A percentile compares a stretch with the other conserved stretches of the same genome.
Conservation (phyloP, 2,329 filamentous ascomycete genomes). For the Calycina marina region DNA sequence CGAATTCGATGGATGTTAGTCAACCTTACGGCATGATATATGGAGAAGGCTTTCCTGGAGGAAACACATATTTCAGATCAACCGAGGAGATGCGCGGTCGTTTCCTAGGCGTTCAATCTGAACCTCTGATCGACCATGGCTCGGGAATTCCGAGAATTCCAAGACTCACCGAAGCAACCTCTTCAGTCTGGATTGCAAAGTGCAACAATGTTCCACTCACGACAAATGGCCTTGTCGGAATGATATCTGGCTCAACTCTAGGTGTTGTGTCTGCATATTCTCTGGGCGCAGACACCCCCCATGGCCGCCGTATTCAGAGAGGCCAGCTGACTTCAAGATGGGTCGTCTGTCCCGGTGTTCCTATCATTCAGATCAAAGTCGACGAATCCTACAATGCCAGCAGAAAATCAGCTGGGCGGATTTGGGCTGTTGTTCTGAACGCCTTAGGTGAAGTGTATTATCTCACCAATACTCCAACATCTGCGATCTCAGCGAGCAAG, state of each 20-base stretch:
- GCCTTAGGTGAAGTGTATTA: conserved; percentile 87
- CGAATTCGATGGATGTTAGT: conserved; percentile 85
- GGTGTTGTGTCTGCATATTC: conserved; percentile 75
- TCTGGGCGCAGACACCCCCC: conserved; percentile 40
- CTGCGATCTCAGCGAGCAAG: conserved; percentile 31
- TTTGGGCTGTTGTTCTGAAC: conserved; percentile 91
- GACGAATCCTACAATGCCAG: conserved; percentile 69
- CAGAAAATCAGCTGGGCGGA: conserved; percentile 52
- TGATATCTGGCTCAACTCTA: conserved; percentile 69
- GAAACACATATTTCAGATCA: conserved; percentile 64
- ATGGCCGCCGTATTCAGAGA: conserved; percentile 47
- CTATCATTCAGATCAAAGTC: conserved; percentile 69
- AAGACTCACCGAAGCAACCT: conserved; percentile 54
- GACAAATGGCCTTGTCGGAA: conserved; percentile 66
- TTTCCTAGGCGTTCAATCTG: conserved; percentile 52
- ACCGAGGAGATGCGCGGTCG: conserved; percentile 61
- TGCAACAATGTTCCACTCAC: conserved; percentile 53
- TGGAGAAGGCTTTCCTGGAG: conserved; percentile 76
- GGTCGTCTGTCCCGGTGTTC: conserved; percentile 84
- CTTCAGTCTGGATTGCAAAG: conserved; percentile 82
- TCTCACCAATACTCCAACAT: conserved; percentile 53
- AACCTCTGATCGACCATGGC: conserved; percentile 44
- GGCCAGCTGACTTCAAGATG: conserved; percentile 79
- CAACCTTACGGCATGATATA: conserved; percentile 71
- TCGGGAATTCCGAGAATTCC: conserved; percentile 66